Conservation (phyloP, 345 rosid genomes). For the Camelina hispida region DNA sequence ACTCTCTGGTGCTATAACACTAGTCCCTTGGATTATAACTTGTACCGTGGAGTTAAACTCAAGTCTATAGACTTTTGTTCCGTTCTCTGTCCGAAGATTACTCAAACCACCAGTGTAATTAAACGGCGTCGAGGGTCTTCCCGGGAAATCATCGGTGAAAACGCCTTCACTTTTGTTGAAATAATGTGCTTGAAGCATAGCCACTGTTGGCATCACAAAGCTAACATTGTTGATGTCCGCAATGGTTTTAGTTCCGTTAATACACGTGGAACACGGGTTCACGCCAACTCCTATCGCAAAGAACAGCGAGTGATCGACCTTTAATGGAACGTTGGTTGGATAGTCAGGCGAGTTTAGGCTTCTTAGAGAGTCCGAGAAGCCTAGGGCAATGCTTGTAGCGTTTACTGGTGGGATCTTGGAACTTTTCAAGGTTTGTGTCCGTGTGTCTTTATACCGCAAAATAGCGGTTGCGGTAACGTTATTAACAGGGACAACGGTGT, state of each 20-base stretch:
- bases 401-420: slow-evolving; percentile 61
- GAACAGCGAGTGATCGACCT: slow-evolving; percentile 59
- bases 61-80: slow-evolving; percentile 65
- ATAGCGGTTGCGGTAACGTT: slow-evolving; percentile 55
- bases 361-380: slow-evolving; percentile 50
- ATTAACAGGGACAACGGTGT: slow-evolving; percentile 60
- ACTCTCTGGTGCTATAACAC: slow-evolving; percentile 69
- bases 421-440: slow-evolving; percentile 46
- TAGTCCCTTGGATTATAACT: slow-evolving; percentile 71
- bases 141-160: slow-evolving; percentile 75
- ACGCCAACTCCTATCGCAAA: slow-evolving; percentile 62
- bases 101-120: slow-evolving; percentile 61
- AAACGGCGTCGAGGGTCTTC: slow-evolving; percentile 51
- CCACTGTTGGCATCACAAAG: slow-evolving; percentile 65
- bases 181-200: slow-evolving; percentile 75
- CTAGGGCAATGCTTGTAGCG: slow-evolving; percentile 52
- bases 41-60: slow-evolving; percentile 69
- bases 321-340: slow-evolving; percentile 60
- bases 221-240: slow-evolving; percentile 62
- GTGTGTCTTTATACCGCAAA: slow-evolving; percentile 53
- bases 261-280: slow-evolving; percentile 70
- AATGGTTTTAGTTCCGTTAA: slow-evolving; percentile 50
- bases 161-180: slow-evolving; percentile 56
- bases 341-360: slow-evolving; percentile 65
- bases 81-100: slow-evolving; percentile 58